Evolutionary conservation across 768 basidiomycete genomes (phyloP), one percentile per base, ranked within the genome.

Genomic region (Russula dissimulans): DNA sequence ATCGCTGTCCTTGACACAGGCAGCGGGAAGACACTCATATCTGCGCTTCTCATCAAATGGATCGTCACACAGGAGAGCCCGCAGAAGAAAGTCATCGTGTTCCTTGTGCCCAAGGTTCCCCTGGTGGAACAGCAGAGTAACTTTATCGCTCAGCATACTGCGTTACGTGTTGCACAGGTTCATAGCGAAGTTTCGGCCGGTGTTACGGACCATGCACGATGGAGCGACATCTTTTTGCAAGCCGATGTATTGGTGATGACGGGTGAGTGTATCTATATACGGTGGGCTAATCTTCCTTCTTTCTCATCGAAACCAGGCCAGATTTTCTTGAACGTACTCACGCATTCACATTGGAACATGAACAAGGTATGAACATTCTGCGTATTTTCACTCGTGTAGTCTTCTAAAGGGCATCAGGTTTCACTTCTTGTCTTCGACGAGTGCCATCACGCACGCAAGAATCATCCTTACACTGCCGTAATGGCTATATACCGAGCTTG

Each of bases 171-270:
- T 22, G 73, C 78, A 32, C 84, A 84, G 67, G 79, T 90, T 31
- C 81, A 84, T 62, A 92, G 91, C 15, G 80, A 81, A 8, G 74
- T 85, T 43, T 83, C 86, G n/a, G 75, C 89, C 55, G 83, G 87
- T 65, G 77, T 89, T 60, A 81, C 84, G 45, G 83, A 93, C 67
- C 75, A 84, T 55, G 66, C 67, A 12, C 78, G 78, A 51, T 94
- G 91, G 91, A 77, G 72, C 65, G 75, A 74, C 41, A 79, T 84
- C 57, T 82, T 94, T 53, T 74, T 79, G 58, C 70, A 74, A 6
- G 73, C 82, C 44, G 89, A 93, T 69, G 85, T 93, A 8, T 78
- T 91, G 57, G 89, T 95, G 2, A 88, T 92, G 84, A 94, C 93
- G 11, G 83, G 89, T 90, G 71, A 57, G 74, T 22, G 2, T 14